Conservation (phyloP, 768 basidiomycete genomes). For the Austroboletus festivus region DNA sequence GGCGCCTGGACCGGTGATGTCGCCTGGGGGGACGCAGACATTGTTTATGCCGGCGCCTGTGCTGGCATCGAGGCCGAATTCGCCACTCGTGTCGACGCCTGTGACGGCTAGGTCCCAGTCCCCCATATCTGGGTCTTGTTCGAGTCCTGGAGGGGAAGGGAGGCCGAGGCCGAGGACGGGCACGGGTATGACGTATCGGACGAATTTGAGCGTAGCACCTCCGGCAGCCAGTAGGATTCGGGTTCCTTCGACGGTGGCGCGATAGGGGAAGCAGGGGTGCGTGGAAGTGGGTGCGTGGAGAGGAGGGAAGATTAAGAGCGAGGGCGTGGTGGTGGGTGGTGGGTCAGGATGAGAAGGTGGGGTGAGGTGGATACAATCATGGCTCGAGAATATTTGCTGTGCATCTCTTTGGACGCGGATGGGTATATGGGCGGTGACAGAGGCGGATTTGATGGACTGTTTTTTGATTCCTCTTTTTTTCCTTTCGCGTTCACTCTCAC, state of each 20-base stretch:
- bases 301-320: not conserved
- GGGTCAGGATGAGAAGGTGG: too few species aligned
- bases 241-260: constrained; percentile 26
- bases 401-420: not conserved
- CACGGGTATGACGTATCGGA: constrained; percentile 67
- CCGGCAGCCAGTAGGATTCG: constrained; percentile 38
- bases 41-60: constrained; percentile 11
- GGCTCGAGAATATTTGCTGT: not conserved
- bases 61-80: constrained; percentile 6
- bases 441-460: not conserved
- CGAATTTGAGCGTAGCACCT: constrained; percentile 20
- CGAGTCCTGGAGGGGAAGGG: constrained; percentile 13
- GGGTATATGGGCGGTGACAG: not conserved
- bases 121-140: constrained; percentile 14
- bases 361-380: too few species aligned
- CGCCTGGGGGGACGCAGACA: constrained; percentile 24
- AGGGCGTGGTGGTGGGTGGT: not conserved
- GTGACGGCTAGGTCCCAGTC: constrained; percentile 18
- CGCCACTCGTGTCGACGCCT: constrained; percentile 10
- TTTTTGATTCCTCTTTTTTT: not conserved
- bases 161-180: constrained; percentile 58
- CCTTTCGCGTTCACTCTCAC: not conserved
- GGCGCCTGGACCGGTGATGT: constrained; percentile 3
- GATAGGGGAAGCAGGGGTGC: constrained; percentile 7
- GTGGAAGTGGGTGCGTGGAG: not conserved